A percentile compares a stretch with the other conserved stretches of the same genome.
These are phyloP conservation scores for Lathyrus oleraceus DNA, from an alignment of 306 rosid genomes.

Conservation along the genomic window DNA sequence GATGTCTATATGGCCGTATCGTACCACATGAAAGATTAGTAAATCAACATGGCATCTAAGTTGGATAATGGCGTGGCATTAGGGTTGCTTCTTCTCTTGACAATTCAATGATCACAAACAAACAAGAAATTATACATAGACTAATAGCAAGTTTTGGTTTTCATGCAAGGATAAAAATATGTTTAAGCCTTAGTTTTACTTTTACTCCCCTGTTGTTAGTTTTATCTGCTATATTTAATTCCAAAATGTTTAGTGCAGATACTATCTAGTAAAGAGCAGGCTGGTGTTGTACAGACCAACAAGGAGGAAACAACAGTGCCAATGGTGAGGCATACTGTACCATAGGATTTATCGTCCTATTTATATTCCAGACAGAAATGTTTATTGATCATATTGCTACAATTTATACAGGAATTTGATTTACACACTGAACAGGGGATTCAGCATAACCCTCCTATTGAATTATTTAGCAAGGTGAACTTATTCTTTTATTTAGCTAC, in stretches of 20 bases:
- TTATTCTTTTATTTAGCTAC: slow-evolving; percentile 1
- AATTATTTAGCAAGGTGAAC: slow-evolving; percentile 83
- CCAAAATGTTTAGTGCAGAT: slow-evolving; percentile 57
- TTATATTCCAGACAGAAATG: slow-evolving; percentile 3
- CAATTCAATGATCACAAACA: slow-evolving; percentile 1
- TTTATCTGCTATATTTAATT: slow-evolving; percentile 18
- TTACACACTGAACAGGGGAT: slow-evolving; percentile 59
- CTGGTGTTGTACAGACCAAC: slow-evolving; percentile 57
- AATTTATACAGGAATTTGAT: slow-evolving; percentile 63
- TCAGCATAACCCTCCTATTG: slow-evolving; percentile 66
- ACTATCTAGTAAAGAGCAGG: slow-evolving; percentile 63
- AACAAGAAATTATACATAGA: not conserved
- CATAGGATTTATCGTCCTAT: slow-evolving; percentile 14
- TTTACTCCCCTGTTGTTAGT: slow-evolving; percentile 3
- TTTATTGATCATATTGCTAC: slow-evolving; percentile 31
- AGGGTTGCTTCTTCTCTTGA: not conserved
- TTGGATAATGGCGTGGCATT: not conserved
- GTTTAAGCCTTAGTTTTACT: not conserved
- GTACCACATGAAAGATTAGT: not conserved
- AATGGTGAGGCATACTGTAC: slow-evolving; percentile 51
- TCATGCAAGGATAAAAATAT: not conserved
- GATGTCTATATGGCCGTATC: no score
- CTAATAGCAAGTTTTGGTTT: not conserved
- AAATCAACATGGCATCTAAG: not conserved
- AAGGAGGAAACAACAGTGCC: slow-evolving; percentile 73